Conservation (phyloP, 208 protist genomes). For the Crithidia acanthocephali region DNA sequence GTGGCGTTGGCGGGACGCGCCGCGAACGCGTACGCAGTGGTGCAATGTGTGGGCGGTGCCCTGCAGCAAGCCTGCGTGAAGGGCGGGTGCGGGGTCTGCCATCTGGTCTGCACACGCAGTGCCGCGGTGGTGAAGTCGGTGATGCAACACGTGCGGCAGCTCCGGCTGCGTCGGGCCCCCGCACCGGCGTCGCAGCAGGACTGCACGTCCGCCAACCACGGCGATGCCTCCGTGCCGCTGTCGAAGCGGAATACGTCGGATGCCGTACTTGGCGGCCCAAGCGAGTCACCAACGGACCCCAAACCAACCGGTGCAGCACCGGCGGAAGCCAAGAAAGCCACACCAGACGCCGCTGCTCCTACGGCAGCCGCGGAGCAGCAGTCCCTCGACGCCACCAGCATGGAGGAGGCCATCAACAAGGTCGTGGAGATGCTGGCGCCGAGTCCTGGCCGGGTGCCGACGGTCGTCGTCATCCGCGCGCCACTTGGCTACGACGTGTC, state of each 20-base stretch:
- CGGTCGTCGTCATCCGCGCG: conserved; percentile 36
- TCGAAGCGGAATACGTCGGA: neutral
- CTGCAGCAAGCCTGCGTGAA: neutral
- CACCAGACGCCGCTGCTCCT: too few species aligned
- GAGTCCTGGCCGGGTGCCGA: conserved; percentile 40
- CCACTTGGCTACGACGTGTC: conserved; percentile 43
- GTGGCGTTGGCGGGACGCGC: neutral
- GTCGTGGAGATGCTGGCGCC: conserved; percentile 32
- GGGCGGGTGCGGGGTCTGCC: too few species aligned
- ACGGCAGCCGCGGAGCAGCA: neutral
- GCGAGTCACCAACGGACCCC: neutral
- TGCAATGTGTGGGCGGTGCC: neutral
- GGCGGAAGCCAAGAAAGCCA: neutral
- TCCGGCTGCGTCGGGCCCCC: too few species aligned
- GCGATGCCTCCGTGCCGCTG: neutral
- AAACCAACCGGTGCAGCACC: neutral
- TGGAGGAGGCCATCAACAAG: conserved; percentile 34
- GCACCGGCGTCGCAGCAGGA: too few species aligned
- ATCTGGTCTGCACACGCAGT: neutral
- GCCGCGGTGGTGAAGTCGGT: too few species aligned
- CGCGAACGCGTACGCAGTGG: too few species aligned
- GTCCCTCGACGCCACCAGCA: conserved; percentile 10
- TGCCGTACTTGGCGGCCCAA: neutral
- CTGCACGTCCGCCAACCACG: too few species aligned
- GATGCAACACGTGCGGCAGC: too few species aligned